phyloP scores from a whole-genome alignment of 1,284 basidiomycete species.

The Golubevia sp. region DNA sequence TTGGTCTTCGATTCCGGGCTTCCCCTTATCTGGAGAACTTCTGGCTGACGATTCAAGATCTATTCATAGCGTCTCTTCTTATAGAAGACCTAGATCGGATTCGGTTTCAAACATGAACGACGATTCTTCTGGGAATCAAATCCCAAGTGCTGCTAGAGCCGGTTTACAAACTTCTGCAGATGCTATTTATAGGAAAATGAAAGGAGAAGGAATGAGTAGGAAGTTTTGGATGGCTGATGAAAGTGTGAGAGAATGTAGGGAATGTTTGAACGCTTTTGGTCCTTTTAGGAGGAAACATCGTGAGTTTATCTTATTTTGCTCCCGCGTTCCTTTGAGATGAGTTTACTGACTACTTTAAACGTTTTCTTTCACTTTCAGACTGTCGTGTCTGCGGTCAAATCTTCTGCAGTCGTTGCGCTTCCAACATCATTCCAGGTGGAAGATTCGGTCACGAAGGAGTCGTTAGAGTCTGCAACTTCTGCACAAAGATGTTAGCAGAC shows the following conservation, averaged over 20 bases:
- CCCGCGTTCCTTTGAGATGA: conserved; percentile 14
- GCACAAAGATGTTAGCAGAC: conserved; percentile 84
- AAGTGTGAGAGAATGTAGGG: background rate
- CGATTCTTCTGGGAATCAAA: background rate
- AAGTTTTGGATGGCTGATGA: conserved; percentile 55
- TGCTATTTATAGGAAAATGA: conserved; percentile 40
- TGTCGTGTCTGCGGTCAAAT: conserved; percentile 60
- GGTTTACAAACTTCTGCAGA: conserved; percentile 46
- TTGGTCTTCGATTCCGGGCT: conserved; percentile 45
- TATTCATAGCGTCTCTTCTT: conserved; percentile 34
- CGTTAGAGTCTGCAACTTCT: conserved; percentile 91
- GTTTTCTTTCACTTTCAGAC: conserved; percentile 7
- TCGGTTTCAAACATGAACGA: conserved; percentile 3
- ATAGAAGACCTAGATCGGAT: conserved; percentile 25
- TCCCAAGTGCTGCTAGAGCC: background rate
- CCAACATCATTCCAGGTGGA: conserved; percentile 94
- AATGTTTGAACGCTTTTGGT: background rate
- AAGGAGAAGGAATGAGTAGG: conserved; percentile 41
- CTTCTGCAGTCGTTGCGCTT: conserved; percentile 71
- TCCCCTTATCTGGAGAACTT: conserved; percentile 46
- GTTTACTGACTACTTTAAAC: background rate
- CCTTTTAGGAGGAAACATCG: conserved; percentile 1
- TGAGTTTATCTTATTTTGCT: conserved; percentile 73
- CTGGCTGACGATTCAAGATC: conserved; percentile 48
- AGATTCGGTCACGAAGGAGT: conserved; percentile 90